Evolutionary conservation across 495 filamentous ascomycete species (phyloP).

Genomic region (Thozetella sp.): DNA sequence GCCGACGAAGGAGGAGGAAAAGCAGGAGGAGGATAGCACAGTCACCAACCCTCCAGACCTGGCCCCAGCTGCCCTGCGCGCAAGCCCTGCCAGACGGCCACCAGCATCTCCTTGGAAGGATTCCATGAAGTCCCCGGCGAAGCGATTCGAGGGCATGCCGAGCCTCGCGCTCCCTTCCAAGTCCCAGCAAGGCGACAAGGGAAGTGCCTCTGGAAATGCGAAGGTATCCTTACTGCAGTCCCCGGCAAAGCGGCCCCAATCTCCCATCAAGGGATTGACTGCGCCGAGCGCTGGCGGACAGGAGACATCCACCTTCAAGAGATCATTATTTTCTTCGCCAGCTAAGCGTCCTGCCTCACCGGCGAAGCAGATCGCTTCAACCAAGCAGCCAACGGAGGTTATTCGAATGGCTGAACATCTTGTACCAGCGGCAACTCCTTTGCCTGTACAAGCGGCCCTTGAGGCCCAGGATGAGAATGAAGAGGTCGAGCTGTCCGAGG

Average conservation of each 20-base stretch:
- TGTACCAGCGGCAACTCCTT: constrained; percentile 24
- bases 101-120: not conserved
- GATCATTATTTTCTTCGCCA: constrained; percentile 37
- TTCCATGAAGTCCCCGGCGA: not conserved
- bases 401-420: constrained; percentile 16
- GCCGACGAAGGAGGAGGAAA: constrained; percentile 21
- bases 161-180: constrained; percentile 39
- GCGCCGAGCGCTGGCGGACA: not conserved
- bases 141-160: constrained; percentile 44
- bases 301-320: constrained; percentile 22
- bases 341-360: constrained; percentile 28
- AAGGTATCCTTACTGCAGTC: constrained; percentile 47
- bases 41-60: constrained; percentile 1
- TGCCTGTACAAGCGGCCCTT: constrained; percentile 6
- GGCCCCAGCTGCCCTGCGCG: not conserved
- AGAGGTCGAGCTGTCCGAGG: constrained; percentile 4
- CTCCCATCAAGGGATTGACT: constrained; percentile 33
- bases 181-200: not conserved
- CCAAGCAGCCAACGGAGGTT: not conserved
- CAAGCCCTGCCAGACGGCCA: constrained; percentile 2
- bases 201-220: not conserved
- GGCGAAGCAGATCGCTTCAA: not conserved
- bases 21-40: constrained; percentile 9
- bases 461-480: constrained; percentile 16
- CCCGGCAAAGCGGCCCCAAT: constrained; percentile 46